Conservation (phyloP, 2,329 filamentous ascomycete genomes). For the Fusarium euwallaceae region DNA sequence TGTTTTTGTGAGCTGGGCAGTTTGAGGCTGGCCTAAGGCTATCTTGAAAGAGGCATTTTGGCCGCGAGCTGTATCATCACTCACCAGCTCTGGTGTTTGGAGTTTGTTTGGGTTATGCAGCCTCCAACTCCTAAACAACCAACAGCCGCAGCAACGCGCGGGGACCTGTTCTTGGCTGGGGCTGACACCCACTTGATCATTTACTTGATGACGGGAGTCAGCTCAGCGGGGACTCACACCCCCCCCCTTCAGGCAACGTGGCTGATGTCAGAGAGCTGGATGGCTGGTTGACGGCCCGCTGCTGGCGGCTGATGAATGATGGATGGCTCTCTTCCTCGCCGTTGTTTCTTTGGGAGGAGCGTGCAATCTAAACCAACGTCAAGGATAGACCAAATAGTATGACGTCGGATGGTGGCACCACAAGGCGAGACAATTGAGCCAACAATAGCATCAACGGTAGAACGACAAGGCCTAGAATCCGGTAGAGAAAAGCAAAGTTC, state of each 20-base stretch:
- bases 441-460: conserved; percentile 29
- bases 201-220: conserved; percentile 39
- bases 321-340: conserved; percentile 2
- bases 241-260: conserved; percentile 39
- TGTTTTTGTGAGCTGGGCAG: neutral
- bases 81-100: neutral
- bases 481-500: conserved; percentile 16
- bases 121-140: conserved; percentile 15
- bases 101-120: neutral
- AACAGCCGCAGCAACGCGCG: conserved; percentile 16
- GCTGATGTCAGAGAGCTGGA: conserved; percentile 48
- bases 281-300: conserved; percentile 28
- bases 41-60: neutral
- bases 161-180: conserved; percentile 13
- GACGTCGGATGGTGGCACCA: conserved; percentile 10
- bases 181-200: conserved; percentile 29
- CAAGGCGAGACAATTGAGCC: conserved; percentile 7
- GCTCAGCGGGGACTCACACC: conserved; percentile 18
- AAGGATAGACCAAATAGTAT: conserved; percentile 10
- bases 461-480: neutral
- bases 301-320: conserved; percentile 1
- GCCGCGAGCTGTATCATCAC: neutral
- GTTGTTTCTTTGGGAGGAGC: neutral
- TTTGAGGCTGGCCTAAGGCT: neutral
- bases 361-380: conserved; percentile 10